Percentiles rank a stretch among this genome's conserved stretches.
Evolutionary conservation across 768 basidiomycete species (phyloP).

Genomic region (Suillus alpinus): DNA sequence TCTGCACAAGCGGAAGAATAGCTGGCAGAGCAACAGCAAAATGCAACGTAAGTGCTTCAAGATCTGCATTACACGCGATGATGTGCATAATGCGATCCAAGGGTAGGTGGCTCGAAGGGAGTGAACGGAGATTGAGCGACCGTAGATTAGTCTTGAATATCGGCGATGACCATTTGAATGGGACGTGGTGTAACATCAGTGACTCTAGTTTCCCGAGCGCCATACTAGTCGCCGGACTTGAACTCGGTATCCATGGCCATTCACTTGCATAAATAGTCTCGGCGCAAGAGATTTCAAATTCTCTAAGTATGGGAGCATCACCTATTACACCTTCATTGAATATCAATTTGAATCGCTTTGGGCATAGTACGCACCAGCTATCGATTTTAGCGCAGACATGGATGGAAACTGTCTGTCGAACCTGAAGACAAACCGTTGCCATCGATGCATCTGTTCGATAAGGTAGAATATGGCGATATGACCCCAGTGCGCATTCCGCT

Average conservation of each 20-base stretch:
- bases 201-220: slow-evolving; percentile 49
- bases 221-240: slow-evolving; percentile 30
- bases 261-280: slow-evolving; percentile 60
- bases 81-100: slow-evolving; percentile 71
- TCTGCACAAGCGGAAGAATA: slow-evolving; percentile 57
- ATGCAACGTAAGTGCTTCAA: slow-evolving; percentile 58
- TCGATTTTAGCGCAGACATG: slow-evolving; percentile 68
- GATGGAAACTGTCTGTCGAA: slow-evolving; percentile 78
- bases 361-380: slow-evolving; percentile 50
- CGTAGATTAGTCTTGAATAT: slow-evolving; percentile 60
- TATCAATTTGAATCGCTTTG: neutral
- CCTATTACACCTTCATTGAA: slow-evolving; percentile 37
- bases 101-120: slow-evolving; percentile 60
- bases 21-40: slow-evolving; percentile 59
- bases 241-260: slow-evolving; percentile 74
- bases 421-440: slow-evolving; percentile 78
- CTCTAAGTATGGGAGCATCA: slow-evolving; percentile 66
- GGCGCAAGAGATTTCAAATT: slow-evolving; percentile 75
- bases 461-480: slow-evolving; percentile 79
- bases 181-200: slow-evolving; percentile 66
- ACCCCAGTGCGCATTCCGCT: slow-evolving; percentile 70
- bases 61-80: slow-evolving; percentile 51
- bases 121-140: slow-evolving; percentile 60
- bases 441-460: slow-evolving; percentile 76
- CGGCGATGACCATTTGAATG: slow-evolving; percentile 77